Base-by-base conservation (phyloP, 164 flowering plant species). In the Brasenia schreberi region DNA sequence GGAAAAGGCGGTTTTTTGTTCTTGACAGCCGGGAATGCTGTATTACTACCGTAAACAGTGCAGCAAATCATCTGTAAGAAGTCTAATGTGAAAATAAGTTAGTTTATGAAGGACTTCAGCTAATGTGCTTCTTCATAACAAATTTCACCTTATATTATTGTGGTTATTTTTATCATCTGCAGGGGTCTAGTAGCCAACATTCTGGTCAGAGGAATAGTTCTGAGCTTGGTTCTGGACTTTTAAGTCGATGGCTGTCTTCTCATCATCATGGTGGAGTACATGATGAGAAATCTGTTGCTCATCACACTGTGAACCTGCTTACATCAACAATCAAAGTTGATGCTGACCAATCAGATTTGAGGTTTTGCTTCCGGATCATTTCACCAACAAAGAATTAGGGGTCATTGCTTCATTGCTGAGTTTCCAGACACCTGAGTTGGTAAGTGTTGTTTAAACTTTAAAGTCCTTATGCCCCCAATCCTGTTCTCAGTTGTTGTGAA, bases 251-350 rank as follows among this genome's bases (percentile, higher is more conserved):
- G 99, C 92, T 90, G 42, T 88, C 97, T 74, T 85, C 96, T 74
- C 96, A 92, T 81, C 75, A 88, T 77, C 92, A 86, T 78, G 90
- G 95, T 64, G 96, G 92, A 17, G 89, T 85, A 16, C 90, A 89
- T 78, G 99, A 92, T 75, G 99, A 94, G 76, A 91, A 91, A 74
- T 81, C 99, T 69, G 97, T 84, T 70, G 96, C 97, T 61, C 96
- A 81, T 72, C 96, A 92, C 75, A 95, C 97, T 18, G 97, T 95
- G 67, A 92, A 95, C 83, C 82, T 95, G 70, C 85, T 92, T 64
- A 95, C 99, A 45, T 95, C 99, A 61, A 95, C 99, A 64, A 95
- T 95, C 62, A 95, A 95, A 78, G 87, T 83, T 74, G 97, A 95
- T 78, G 96, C 96, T 5, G 97, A 95, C 65, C 97, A 89, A 79